A percentile compares a stretch with the other conserved stretches of the same genome.
Conservation (phyloP, 345 rosid genomes). For the Ceriops zippeliana region DNA sequence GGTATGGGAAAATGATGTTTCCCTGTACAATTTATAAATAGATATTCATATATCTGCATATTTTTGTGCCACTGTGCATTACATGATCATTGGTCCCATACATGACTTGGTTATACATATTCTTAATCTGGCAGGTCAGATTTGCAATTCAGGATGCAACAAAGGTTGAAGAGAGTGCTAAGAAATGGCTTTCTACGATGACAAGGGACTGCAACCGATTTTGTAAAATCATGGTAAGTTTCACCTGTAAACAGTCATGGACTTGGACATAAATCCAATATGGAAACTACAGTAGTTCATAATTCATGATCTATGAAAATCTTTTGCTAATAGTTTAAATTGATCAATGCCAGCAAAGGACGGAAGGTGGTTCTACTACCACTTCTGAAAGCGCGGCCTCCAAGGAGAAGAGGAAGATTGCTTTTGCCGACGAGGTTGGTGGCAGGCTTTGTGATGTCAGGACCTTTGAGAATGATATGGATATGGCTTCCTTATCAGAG, state of each 20-base stretch:
- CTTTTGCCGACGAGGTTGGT: constrained; percentile 88
- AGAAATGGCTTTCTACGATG: constrained; percentile 61
- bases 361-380: constrained; percentile 31
- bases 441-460: constrained; percentile 74
- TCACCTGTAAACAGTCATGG: constrained; percentile 5
- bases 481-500: constrained; percentile 27
- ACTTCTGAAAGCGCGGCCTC: constrained; percentile 25
- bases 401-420: constrained; percentile 59
- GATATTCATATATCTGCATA: too few species aligned
- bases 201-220: constrained; percentile 72
- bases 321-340: constrained; percentile 11
- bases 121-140: constrained; percentile 41
- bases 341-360: constrained; percentile 43
- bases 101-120: background rate
- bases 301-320: background rate
- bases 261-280: background rate
- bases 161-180: constrained; percentile 58
- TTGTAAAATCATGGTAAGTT: constrained; percentile 80
- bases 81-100: too few species aligned
- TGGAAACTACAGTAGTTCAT: background rate
- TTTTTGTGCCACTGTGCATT: too few species aligned
- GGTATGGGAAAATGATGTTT: too few species aligned
- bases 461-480: constrained; percentile 50
- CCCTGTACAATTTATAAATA: too few species aligned
- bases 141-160: constrained; percentile 47